phyloP scores from a whole-genome alignment of 139 green algal genomes.

The Micromonas pusilla region DNA sequence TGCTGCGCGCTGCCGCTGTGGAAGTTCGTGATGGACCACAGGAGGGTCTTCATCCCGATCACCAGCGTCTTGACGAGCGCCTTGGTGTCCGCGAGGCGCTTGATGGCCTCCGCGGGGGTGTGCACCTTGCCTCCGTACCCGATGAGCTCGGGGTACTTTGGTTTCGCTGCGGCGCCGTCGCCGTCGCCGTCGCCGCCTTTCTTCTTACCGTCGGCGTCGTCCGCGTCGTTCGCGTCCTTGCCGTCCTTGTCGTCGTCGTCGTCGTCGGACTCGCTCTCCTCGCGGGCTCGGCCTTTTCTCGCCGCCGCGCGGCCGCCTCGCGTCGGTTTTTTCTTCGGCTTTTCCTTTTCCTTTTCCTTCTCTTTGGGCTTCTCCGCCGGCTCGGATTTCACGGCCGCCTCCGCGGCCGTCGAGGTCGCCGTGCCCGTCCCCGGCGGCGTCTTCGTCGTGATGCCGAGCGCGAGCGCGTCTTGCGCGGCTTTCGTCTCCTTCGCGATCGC shows the following conservation, averaged over 20 bases:
- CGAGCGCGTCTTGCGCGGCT: neutral
- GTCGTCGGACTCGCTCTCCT: neutral
- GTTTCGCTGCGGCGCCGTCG: slow-evolving; percentile 29
- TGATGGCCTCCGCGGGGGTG: slow-evolving; percentile 55
- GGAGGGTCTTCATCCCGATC: slow-evolving; percentile 58
- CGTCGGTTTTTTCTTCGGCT: slow-evolving; percentile 4
- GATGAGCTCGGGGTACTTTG: too few species aligned
- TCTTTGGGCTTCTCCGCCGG: neutral
- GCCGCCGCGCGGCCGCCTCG: too few species aligned
- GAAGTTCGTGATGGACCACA: slow-evolving; percentile 57
- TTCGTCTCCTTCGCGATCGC: neutral
- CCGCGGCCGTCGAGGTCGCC: neutral
- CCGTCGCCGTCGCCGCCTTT: slow-evolving; percentile 25
- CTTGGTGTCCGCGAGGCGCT: slow-evolving; percentile 45
- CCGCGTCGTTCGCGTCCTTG: neutral
- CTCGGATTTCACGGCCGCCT: neutral
- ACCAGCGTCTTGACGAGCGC: slow-evolving; percentile 53
- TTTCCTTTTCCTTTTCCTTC: slow-evolving; percentile 14
- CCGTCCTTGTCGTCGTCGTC: slow-evolving; percentile 3
- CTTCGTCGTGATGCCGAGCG: neutral
- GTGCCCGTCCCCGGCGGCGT: neutral
- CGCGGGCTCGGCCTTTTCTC: too few species aligned
- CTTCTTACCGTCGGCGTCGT: neutral
- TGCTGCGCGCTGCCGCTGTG: neutral
- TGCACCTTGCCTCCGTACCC: neutral